Evolutionary conservation across 2,329 filamentous ascomycete genomes (phyloP).

Genomic region (Colletotrichum lentis): DNA sequence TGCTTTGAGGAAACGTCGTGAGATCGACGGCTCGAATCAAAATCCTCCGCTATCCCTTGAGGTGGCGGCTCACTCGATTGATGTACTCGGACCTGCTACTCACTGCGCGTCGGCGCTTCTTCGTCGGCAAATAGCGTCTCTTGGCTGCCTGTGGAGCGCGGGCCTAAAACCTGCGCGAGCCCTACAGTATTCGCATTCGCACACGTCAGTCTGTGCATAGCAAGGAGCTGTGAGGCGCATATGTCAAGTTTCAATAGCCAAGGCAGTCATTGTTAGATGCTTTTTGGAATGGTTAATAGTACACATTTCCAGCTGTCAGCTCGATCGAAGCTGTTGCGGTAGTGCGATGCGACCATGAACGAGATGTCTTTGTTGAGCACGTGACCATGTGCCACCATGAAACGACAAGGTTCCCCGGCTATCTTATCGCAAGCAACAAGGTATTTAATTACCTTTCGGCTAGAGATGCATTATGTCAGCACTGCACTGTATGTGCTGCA

Average conservation of each 20-base stretch:
- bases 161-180: not conserved
- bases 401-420: not conserved
- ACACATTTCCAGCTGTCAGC: no score
- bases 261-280: not conserved
- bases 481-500: not conserved
- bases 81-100: not conserved
- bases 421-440: slow-evolving; percentile 5
- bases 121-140: not conserved
- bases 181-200: slow-evolving; percentile 9
- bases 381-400: not conserved
- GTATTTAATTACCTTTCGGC: not conserved
- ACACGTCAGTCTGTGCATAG: not conserved
- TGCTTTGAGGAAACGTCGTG: not conserved
- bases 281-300: no score
- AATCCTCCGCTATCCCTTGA: slow-evolving; percentile 5
- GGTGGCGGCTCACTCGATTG: not conserved
- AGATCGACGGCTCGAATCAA: not conserved
- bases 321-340: no score
- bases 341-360: no score
- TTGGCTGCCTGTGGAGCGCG: not conserved
- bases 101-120: not conserved
- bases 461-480: not conserved
- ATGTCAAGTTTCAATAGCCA: not conserved
- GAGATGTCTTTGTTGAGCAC: not conserved
- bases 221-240: not conserved